Conservation (phyloP, 106 monocot species). For the Dendrobium catenatum region DNA sequence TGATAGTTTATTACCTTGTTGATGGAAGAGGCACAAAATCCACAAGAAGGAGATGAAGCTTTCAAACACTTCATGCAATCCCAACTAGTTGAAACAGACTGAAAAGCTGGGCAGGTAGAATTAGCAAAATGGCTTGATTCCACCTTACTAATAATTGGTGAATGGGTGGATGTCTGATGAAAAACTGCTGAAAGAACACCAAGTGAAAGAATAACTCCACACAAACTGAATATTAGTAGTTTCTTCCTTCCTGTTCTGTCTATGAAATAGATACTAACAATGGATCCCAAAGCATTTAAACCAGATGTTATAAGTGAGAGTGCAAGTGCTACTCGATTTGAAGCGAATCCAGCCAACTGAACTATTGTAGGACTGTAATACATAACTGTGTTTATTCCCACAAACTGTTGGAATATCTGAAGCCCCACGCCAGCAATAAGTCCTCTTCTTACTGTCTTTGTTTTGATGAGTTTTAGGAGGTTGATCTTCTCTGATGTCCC, state of each 20-base stretch:
- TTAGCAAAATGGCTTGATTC: conserved; percentile 40
- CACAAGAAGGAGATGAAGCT: conserved; percentile 52
- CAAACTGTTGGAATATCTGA: conserved; percentile 84
- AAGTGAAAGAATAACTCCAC: conserved; percentile 46
- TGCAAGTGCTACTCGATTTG: conserved; percentile 66
- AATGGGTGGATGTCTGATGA: conserved; percentile 46
- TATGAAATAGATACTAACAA: conserved; percentile 81
- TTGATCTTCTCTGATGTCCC: conserved; percentile 44
- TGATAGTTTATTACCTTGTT: conserved; percentile 44
- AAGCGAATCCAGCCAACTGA: conserved; percentile 76
- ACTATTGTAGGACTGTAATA: conserved; percentile 86
- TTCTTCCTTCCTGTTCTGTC: conserved; percentile 69
- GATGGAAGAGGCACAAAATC: conserved; percentile 56
- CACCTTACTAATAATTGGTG: conserved; percentile 27
- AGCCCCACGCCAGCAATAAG: conserved; percentile 72
- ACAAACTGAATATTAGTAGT: conserved; percentile 51
- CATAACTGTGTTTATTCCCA: conserved; percentile 91
- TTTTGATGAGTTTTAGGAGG: conserved; percentile 44
- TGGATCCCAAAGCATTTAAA: conserved; percentile 62
- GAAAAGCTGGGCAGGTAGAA: conserved; percentile 57
- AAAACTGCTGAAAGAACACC: conserved; percentile 58
- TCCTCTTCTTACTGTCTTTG: conserved; percentile 58
- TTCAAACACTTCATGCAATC: conserved; percentile 68
- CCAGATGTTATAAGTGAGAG: conserved; percentile 79
- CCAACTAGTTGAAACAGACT: conserved; percentile 19